Conservation (phyloP, 2,329 filamentous ascomycete genomes). For the Fusarium luffae region DNA sequence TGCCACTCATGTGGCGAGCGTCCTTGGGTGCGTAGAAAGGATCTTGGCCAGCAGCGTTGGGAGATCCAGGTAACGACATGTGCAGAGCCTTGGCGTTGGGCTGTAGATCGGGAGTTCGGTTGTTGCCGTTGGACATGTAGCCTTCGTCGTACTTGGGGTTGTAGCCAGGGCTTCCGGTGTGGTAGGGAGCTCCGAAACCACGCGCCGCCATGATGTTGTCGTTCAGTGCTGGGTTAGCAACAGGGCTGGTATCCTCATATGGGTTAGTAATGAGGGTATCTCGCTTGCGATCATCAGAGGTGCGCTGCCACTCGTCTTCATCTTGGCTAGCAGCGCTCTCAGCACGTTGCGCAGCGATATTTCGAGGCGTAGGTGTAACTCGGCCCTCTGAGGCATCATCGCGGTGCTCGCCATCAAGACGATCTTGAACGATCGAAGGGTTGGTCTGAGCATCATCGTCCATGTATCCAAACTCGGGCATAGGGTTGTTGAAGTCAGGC, state of each 20-base stretch:
- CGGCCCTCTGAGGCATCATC: constrained; percentile 66
- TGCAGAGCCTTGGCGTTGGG: constrained; percentile 64
- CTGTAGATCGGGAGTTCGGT: constrained; percentile 64
- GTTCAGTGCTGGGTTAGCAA: constrained; percentile 65
- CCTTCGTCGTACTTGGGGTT: constrained; percentile 82
- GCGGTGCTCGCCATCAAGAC: constrained; percentile 64
- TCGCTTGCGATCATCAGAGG: constrained; percentile 71
- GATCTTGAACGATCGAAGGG: constrained; percentile 83
- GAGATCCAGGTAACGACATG: constrained; percentile 62
- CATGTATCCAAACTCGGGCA: constrained; percentile 80
- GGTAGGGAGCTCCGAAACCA: constrained; percentile 59
- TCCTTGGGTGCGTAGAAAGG: constrained; percentile 71
- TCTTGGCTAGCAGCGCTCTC: constrained; percentile 62
- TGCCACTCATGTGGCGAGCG: constrained; percentile 79
- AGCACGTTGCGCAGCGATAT: constrained; percentile 45
- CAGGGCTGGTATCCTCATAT: constrained; percentile 72
- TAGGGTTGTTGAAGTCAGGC: constrained; percentile 74
- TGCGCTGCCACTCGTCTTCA: constrained; percentile 72
- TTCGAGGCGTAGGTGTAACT: constrained; percentile 59
- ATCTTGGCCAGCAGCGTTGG: constrained; percentile 66
- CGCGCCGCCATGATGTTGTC: constrained; percentile 60
- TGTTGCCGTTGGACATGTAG: constrained; percentile 82
- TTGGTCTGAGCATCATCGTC: constrained; percentile 82
- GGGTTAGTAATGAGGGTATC: constrained; percentile 75
- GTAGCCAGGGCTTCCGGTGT: constrained; percentile 67